These are phyloP conservation scores for Saussurea involucrata DNA, from an alignment of 129 eudicot species.

Conservation along the genomic window DNA sequence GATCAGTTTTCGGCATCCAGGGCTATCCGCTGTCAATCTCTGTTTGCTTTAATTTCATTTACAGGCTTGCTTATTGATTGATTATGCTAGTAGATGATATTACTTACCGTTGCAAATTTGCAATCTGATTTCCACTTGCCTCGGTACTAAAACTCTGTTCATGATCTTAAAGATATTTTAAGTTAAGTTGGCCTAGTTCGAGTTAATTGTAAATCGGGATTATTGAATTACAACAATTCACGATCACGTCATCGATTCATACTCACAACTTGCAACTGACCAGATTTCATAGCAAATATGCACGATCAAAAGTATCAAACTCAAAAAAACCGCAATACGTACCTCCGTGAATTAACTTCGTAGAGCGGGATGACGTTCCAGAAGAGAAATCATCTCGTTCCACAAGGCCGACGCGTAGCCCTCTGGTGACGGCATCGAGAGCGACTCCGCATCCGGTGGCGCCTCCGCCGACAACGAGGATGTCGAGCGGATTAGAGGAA, in stretches of 20 bases:
- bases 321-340: conserved; percentile 5
- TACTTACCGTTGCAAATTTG: not conserved
- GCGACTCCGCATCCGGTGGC: conserved; percentile 93
- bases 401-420: conserved; percentile 82
- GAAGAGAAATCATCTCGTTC: conserved; percentile 90
- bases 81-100: not conserved
- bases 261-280: not conserved
- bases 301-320: conserved; percentile 7
- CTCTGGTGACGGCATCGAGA: conserved; percentile 79
- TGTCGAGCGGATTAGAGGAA: conserved; percentile 61
- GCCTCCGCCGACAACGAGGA: conserved; percentile 84
- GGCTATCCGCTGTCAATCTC: not conserved
- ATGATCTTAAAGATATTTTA: not conserved
- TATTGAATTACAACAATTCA: not conserved
- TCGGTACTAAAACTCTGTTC: not conserved
- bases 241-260: conserved; percentile 15
- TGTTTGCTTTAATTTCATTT: not conserved
- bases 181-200: not conserved
- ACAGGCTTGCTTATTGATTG: not conserved
- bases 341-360: conserved; percentile 83
- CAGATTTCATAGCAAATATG: not conserved
- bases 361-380: conserved; percentile 85
- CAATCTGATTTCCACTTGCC: not conserved
- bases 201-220: not conserved
- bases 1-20: not conserved